Percentiles rank a stretch among this genome's conserved stretches.
These are phyloP conservation scores for Mollisiaceae sp. DNA, from an alignment of 2,329 filamentous ascomycete species.

Conservation along the genomic window DNA sequence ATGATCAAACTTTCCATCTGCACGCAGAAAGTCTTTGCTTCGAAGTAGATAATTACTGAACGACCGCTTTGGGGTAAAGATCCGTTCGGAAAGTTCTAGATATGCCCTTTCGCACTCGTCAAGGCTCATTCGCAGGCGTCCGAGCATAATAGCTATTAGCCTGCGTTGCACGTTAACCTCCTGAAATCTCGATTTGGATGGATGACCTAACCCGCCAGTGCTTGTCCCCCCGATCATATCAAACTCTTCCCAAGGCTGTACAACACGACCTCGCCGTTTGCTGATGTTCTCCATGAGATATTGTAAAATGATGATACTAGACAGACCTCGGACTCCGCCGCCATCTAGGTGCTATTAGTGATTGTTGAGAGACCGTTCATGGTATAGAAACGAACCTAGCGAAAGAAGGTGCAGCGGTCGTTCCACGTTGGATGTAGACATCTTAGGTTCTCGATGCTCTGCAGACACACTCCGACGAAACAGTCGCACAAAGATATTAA, in stretches of 20 bases:
- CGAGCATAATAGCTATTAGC: slow-evolving; percentile 54
- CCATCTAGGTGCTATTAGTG: neutral
- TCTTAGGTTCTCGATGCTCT: too few relatives aligned
- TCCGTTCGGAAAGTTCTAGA: slow-evolving; percentile 3
- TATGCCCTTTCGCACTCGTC: slow-evolving; percentile 50
- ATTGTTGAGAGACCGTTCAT: neutral
- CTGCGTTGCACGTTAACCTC: slow-evolving; percentile 25
- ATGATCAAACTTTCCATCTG: neutral
- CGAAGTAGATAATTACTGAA: neutral
- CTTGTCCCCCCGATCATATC: slow-evolving; percentile 49
- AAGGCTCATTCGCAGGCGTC: slow-evolving; percentile 51
- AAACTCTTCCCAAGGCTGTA: slow-evolving; percentile 45
- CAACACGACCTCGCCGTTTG: slow-evolving; percentile 9
- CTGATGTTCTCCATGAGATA: neutral
- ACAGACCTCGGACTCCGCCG: neutral
- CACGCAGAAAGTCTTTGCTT: neutral
- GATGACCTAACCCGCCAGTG: slow-evolving; percentile 43
- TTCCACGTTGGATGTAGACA: neutral
- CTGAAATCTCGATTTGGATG: slow-evolving; percentile 27
- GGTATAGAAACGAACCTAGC: neutral
- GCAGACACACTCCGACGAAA: too few relatives aligned
- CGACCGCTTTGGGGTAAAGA: neutral
- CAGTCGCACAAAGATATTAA: too few relatives aligned
- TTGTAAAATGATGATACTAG: neutral
- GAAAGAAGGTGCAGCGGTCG: neutral